Percentiles rank a stretch among this genome's conserved stretches.
These are phyloP conservation scores for Albifimbria verrucaria DNA, from an alignment of 2,329 filamentous ascomycete genomes.

Conservation along the genomic window DNA sequence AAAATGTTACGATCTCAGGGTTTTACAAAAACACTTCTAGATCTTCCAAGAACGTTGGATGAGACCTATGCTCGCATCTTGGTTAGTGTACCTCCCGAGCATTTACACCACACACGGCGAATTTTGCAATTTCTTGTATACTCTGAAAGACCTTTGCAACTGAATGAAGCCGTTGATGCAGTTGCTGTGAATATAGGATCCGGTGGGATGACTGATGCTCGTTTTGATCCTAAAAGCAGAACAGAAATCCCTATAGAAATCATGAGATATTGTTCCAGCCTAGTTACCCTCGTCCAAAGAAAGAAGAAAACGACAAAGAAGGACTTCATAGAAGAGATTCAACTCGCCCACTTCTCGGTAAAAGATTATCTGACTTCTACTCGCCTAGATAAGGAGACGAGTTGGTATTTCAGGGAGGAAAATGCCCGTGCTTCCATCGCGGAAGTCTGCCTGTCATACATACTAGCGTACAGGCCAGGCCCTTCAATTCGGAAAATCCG, in stretches of 20 bases:
- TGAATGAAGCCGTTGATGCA: constrained; percentile 15
- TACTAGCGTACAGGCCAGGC: too few relatives aligned
- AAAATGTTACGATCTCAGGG: constrained; percentile 6
- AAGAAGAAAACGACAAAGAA: background rate
- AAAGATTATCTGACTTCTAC: constrained; percentile 23
- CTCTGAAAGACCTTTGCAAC: constrained; percentile 10
- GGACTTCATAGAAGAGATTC: constrained; percentile 10
- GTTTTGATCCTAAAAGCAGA: constrained; percentile 10
- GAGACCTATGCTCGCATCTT: constrained; percentile 19
- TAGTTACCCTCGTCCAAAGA: constrained; percentile 9
- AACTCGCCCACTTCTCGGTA: constrained; percentile 22
- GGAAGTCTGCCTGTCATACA: too few relatives aligned
- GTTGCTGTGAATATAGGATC: constrained; percentile 14
- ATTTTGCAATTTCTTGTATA: constrained; percentile 19
- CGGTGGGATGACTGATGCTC: background rate
- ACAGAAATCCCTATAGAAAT: background rate
- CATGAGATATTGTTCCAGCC: constrained; percentile 11
- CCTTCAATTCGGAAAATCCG: too few relatives aligned
- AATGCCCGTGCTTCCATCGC: too few relatives aligned
- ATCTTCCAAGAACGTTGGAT: constrained; percentile 14
- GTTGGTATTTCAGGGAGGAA: too few relatives aligned
- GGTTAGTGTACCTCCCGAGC: constrained; percentile 8
- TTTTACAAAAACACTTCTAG: constrained; percentile 9
- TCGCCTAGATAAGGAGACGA: too few relatives aligned
- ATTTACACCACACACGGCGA: constrained; percentile 11